phyloP scores from a whole-genome alignment of 345 rosid species.

The Gossypium mustelinum region DNA sequence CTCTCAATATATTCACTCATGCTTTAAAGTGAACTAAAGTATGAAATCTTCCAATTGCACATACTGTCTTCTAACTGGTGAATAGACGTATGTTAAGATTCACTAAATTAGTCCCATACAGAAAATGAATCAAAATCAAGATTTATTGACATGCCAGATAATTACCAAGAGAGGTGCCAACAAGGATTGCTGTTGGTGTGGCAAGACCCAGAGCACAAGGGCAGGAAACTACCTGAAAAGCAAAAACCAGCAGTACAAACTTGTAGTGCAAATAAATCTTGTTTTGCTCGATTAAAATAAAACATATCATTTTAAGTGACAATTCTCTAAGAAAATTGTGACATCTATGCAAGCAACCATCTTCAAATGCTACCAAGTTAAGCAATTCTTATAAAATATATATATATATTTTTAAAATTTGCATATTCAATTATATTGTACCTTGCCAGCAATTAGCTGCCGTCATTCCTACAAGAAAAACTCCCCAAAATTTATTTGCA shows the following conservation, averaged over 20 bases:
- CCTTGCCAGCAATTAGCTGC: neutral
- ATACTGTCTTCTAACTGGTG: neutral
- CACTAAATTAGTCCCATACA: neutral
- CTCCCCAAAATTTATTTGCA: neutral
- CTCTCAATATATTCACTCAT: neutral
- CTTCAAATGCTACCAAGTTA: neutral
- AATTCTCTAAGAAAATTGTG: neutral
- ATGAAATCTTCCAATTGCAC: neutral
- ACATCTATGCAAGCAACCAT: neutral
- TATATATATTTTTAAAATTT: neutral
- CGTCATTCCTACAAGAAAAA: neutral
- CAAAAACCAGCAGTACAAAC: slow-evolving; percentile 12
- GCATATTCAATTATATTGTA: neutral
- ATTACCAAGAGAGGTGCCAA: slow-evolving; percentile 95
- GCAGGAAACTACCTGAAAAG: slow-evolving; percentile 86
- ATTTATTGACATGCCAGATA: slow-evolving; percentile 22
- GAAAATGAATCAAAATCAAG: neutral
- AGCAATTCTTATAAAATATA: neutral
- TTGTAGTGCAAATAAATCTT: neutral
- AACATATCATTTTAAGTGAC: neutral
- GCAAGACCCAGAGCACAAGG: slow-evolving; percentile 98
- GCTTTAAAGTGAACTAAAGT: neutral
- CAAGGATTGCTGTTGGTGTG: slow-evolving; percentile 93
- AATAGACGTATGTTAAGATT: neutral
- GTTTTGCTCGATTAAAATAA: neutral